Evolutionary conservation across 2,329 filamentous ascomycete species (phyloP).

Genomic region (Pseudogymnoascus sp.): DNA sequence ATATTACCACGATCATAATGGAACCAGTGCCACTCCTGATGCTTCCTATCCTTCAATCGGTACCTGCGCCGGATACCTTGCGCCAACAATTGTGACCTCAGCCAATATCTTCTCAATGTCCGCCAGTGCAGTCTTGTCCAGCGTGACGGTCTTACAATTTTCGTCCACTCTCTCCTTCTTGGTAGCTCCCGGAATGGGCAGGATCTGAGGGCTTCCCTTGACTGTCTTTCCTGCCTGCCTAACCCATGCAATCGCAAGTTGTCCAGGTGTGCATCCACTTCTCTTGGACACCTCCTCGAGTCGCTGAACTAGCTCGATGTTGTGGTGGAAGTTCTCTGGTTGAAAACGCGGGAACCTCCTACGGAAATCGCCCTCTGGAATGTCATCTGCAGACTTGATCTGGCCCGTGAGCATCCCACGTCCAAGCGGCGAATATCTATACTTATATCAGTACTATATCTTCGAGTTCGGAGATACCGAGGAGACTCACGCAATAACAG

Average conservation of each 20-base stretch:
- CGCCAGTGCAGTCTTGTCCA: conserved; percentile 44
- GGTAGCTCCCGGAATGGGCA: conserved; percentile 62
- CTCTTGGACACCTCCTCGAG: conserved; percentile 51
- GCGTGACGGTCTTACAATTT: conserved; percentile 46
- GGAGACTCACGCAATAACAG: conserved; percentile 49
- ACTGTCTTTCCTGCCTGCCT: conserved; percentile 38
- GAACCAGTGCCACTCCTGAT: background rate
- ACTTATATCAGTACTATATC: conserved; percentile 14
- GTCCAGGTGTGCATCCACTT: conserved; percentile 55
- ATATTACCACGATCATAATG: background rate
- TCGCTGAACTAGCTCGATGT: conserved; percentile 54
- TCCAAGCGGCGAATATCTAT: conserved; percentile 61
- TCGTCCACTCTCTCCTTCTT: conserved; percentile 51
- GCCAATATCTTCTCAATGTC: conserved; percentile 45
- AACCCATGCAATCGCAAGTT: conserved; percentile 63
- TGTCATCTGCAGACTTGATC: conserved; percentile 45
- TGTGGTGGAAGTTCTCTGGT: conserved; percentile 55
- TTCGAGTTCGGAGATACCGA: background rate
- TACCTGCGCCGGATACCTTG: conserved; percentile 38
- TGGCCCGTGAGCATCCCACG: conserved; percentile 51
- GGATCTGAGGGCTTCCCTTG: conserved; percentile 36
- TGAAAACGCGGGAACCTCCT: conserved; percentile 58
- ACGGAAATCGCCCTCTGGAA: conserved; percentile 48
- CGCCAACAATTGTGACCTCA: conserved; percentile 42
- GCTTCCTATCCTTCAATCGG: background rate